These are phyloP conservation scores for Fusarium pseudocircinatum DNA, from an alignment of 2,329 filamentous ascomycete genomes.

Conservation along the genomic window DNA sequence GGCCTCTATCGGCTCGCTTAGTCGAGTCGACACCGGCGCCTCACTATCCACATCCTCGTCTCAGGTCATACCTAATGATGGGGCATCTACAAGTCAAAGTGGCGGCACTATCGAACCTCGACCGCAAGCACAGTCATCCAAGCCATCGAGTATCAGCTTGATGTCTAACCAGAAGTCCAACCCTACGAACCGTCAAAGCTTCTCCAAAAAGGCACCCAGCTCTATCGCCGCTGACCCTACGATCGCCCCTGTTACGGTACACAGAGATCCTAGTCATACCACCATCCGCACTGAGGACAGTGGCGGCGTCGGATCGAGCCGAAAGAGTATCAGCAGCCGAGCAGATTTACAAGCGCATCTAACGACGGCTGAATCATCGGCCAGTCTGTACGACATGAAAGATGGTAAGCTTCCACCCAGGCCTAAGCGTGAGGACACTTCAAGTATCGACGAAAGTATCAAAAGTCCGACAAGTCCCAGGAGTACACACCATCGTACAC, in stretches of 20 bases:
- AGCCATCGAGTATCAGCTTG: conserved; percentile 59
- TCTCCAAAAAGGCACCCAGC: conserved; percentile 56
- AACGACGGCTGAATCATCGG: conserved; percentile 49
- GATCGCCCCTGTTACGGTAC: conserved; percentile 61
- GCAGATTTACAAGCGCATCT: conserved; percentile 53
- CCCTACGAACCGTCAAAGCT: conserved; percentile 50
- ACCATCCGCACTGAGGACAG: conserved; percentile 56
- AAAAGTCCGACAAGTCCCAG: conserved; percentile 59
- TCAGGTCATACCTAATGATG: conserved; percentile 45
- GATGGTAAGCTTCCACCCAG: conserved; percentile 49
- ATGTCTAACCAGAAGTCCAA: conserved; percentile 56
- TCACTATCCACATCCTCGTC: conserved; percentile 47
- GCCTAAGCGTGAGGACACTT: conserved; percentile 54
- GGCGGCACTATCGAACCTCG: conserved; percentile 52
- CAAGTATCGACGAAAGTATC: conserved; percentile 57
- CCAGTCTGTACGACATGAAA: conserved; percentile 51
- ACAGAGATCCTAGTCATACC: conserved; percentile 58
- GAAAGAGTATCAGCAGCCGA: conserved; percentile 55
- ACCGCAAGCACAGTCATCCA: conserved; percentile 56
- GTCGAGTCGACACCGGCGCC: conserved; percentile 52
- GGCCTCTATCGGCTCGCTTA: conserved; percentile 52
- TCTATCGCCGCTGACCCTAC: conserved; percentile 54
- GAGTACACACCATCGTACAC: conserved; percentile 47
- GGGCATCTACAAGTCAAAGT: conserved; percentile 50
- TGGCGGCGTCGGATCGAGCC: conserved; percentile 49